Conservation (phyloP, 2,329 filamentous ascomycete genomes). For the Ophiostoma tasmaniense region DNA sequence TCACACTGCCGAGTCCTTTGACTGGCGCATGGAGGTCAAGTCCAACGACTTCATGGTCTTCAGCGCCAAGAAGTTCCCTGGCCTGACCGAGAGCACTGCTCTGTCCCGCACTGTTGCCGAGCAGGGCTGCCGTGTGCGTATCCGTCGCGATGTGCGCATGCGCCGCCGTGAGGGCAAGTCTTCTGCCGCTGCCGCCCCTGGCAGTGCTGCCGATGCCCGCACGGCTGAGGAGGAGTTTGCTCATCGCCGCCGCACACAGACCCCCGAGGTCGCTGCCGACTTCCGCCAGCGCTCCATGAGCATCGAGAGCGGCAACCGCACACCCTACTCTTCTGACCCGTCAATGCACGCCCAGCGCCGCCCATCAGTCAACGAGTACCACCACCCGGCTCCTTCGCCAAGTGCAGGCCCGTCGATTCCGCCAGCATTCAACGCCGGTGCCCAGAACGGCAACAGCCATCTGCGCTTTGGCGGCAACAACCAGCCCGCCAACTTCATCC, state of each 20-base stretch:
- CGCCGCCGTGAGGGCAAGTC: conserved; percentile 43
- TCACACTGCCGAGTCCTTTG: conserved; percentile 48
- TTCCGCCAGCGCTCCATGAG: conserved; percentile 28
- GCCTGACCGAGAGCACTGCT: conserved; percentile 77
- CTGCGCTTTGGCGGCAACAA: conserved; percentile 18
- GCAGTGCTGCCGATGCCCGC: conserved; percentile 3
- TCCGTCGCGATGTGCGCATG: conserved; percentile 63
- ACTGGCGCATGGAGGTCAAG: conserved; percentile 84
- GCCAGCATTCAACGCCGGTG: conserved; percentile 23
- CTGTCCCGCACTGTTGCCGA: conserved; percentile 88
- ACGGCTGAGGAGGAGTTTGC: conserved; percentile 26
- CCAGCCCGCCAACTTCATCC: conserved; percentile 13
- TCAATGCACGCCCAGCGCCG: conserved; percentile 24
- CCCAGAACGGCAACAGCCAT: conserved; percentile 17
- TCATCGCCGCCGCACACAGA: conserved; percentile 27
- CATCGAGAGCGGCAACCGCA: conserved; percentile 27
- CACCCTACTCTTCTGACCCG: conserved; percentile 26
- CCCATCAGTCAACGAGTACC: conserved; percentile 28
- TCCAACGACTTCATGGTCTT: conserved; percentile 80
- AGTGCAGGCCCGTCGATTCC: conserved; percentile 22
- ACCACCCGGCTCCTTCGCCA: conserved; percentile 10
- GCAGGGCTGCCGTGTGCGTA: conserved; percentile 92
- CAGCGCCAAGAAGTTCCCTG: conserved; percentile 98
- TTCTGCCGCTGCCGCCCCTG: not conserved
- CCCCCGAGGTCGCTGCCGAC: conserved; percentile 26